Evolutionary conservation across 108 stramenopile genomes (phyloP), one percentile per base, ranked within the genome.

Genomic region (Mayamaea pseudoterrestris): DNA sequence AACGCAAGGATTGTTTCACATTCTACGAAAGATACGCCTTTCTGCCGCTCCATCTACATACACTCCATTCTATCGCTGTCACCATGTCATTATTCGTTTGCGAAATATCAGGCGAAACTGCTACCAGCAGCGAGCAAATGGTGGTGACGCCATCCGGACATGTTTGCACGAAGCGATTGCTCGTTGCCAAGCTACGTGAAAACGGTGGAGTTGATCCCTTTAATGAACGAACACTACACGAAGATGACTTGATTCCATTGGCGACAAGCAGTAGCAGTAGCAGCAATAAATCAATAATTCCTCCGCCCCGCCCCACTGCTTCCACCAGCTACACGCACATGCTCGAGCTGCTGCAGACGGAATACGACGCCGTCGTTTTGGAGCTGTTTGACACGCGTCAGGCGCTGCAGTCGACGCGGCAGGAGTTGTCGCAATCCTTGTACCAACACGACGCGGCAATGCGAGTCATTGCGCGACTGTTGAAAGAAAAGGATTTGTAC

Each of bases 361-460:
- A 97, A 66, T 95, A 93, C 60, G 93, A 94, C 51, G 71, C 79
- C 4, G 36, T 93, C 16, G 62, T 93, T 17, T 55, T 97, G 30
- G 96, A 95, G 53, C 53, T 88, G 27, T 89, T 83, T 57, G 83
- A 83, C 36, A 83, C 93, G 0, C 63, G 80, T 7, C 69, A 76
- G 51, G 66, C 79, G 17, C 54, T 97, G 23, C 82, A 95, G 46
- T 78, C 83, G 31, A 93, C 94, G 5, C 69, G 93, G 21, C 53
- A 67, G 7, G 91, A 97, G 41, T 60, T 97, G 22, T 68, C 74
- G 27, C 69, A 80, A 39, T 90, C 93, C 9, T 60, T 97, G 50
- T 97, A 95, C 68, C 93, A 97, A 66, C 91, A 94, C 55, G 96
- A 97, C 68, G 93, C 93, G 9, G 93, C 93, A 13, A 78, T 93